Base-by-base conservation (phyloP, 2,329 filamentous ascomycete species). In the Hypoxylon rubiginosum region DNA sequence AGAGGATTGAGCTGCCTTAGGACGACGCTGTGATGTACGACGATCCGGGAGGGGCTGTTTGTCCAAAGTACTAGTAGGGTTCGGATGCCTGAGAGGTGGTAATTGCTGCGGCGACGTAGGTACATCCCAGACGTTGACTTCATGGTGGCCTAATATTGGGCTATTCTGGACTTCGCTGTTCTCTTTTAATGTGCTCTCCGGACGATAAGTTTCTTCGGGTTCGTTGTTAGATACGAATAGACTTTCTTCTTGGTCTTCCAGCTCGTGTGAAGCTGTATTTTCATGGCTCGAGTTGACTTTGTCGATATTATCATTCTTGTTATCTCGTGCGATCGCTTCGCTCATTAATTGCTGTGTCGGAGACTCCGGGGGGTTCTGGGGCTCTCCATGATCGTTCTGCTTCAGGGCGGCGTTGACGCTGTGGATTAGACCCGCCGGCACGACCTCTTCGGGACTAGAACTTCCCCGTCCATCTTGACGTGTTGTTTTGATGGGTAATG, bases 341-440 rank as follows among this genome's bases (percentile, higher is more conserved):
- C 50, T 56, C 43, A 36, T 34, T 6, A 51, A 11, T 52, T 56
- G 34, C 2, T 24, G 26, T 8, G 3, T 15, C 17, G 30, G 13
- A 1, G 28, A 19, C 7, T 15, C 17, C 8, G 9, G 15, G 19
- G 32, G 41, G 50, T 21, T 39, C 36, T 58, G 58, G 32, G 52
- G 28, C 32, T 13, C 52, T 34, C 17, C 17, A 19, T 36, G 11
- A 19, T 51, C 30, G 11, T 66, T 39, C 13, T 53, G 60, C 48
- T 53, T 70, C 28, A 72, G 41, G 13, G 56, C 68, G 43, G 62
- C 64, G 48, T 74, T 75, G n/a, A 74, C 15, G 8, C 39, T 68
- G n/a, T 62, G 62, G 28, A 75, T 10, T 24, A 74, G 46, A 15
- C 67, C 70, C 41, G 62, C 55, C 36, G 36, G 54, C 39, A 73